These are phyloP conservation scores for Ganoderma leucocontextum DNA, from an alignment of 1,284 basidiomycete genomes.

Conservation along the genomic window DNA sequence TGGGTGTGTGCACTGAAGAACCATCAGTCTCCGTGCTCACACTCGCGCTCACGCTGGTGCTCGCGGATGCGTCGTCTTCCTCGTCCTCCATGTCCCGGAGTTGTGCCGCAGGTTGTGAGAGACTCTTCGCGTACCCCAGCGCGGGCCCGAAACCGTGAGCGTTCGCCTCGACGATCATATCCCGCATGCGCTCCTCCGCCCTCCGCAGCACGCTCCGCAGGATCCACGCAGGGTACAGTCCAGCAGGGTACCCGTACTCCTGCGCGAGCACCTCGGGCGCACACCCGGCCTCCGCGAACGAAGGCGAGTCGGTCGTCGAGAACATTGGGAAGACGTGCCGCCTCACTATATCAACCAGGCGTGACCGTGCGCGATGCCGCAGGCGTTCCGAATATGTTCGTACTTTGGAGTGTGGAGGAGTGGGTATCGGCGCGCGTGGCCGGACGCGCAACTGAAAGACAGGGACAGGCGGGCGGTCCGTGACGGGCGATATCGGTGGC, in stretches of 20 bases:
- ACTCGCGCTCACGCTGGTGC: slow-evolving; percentile 40
- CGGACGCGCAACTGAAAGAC: slow-evolving; percentile 28
- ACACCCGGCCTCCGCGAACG: slow-evolving; percentile 18
- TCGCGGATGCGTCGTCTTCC: slow-evolving; percentile 40
- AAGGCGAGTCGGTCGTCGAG: slow-evolving; percentile 42
- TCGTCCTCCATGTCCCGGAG: slow-evolving; percentile 39
- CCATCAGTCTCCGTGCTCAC: slow-evolving; percentile 59
- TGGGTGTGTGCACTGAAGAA: slow-evolving; percentile 63
- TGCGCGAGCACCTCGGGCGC: slow-evolving; percentile 45
- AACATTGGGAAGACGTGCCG: slow-evolving; percentile 62
- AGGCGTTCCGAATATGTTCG: slow-evolving; percentile 44
- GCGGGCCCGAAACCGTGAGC: slow-evolving; percentile 41
- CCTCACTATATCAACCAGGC: slow-evolving; percentile 79
- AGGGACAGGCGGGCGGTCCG: slow-evolving; percentile 32
- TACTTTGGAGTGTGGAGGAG: slow-evolving; percentile 9
- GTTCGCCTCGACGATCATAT: slow-evolving; percentile 52
- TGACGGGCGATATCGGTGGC: slow-evolving; percentile 37
- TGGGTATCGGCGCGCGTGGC: slow-evolving; percentile 31
- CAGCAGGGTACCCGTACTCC: slow-evolving; percentile 31
- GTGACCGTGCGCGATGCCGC: slow-evolving; percentile 75
- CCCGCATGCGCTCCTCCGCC: slow-evolving; percentile 55
- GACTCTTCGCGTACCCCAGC: slow-evolving; percentile 23
- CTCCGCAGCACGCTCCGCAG: slow-evolving; percentile 61
- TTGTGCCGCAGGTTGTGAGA: slow-evolving; percentile 16
- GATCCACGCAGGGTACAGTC: slow-evolving; percentile 61